A percentile compares a stretch with the other conserved stretches of the same genome.
Evolutionary conservation across 129 eudicot genomes (phyloP).

Genomic region (Chrysanthemum lavandulifolium): DNA sequence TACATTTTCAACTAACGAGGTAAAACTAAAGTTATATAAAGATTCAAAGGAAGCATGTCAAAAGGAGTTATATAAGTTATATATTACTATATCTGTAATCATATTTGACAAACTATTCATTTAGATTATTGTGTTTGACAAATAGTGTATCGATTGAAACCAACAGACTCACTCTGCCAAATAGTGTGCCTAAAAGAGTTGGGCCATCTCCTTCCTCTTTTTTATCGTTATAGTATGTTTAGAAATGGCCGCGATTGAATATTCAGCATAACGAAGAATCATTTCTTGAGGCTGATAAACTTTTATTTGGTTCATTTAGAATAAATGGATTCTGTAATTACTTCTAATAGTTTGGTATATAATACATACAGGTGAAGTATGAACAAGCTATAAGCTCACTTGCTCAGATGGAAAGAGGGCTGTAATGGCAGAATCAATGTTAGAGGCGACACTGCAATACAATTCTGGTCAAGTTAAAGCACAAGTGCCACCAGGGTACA

Average conservation of each 20-base stretch:
- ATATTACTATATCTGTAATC: no score
- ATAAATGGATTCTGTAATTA: neutral
- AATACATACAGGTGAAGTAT: constrained; percentile 59
- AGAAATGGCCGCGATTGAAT: neutral
- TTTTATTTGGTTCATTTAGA: constrained; percentile 6
- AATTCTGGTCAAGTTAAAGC: constrained; percentile 79
- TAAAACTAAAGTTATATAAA: no score
- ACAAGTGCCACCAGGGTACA: constrained; percentile 50
- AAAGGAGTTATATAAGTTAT: no score
- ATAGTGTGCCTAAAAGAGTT: neutral
- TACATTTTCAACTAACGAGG: neutral
- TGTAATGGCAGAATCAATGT: constrained; percentile 85
- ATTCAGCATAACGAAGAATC: neutral
- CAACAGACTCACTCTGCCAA: no score
- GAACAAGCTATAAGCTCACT: constrained; percentile 63
- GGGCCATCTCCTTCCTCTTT: neutral
- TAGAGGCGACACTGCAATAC: constrained; percentile 87
- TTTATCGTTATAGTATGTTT: neutral
- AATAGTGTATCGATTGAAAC: no score
- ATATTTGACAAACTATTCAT: no score
- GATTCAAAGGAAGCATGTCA: no score
- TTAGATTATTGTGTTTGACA: no score
- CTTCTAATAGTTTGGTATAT: neutral
- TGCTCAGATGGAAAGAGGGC: constrained; percentile 78
- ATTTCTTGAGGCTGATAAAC: neutral